These are phyloP conservation scores for Bisporella sp. DNA, from an alignment of 2,329 filamentous ascomycete genomes.

Conservation along the genomic window DNA sequence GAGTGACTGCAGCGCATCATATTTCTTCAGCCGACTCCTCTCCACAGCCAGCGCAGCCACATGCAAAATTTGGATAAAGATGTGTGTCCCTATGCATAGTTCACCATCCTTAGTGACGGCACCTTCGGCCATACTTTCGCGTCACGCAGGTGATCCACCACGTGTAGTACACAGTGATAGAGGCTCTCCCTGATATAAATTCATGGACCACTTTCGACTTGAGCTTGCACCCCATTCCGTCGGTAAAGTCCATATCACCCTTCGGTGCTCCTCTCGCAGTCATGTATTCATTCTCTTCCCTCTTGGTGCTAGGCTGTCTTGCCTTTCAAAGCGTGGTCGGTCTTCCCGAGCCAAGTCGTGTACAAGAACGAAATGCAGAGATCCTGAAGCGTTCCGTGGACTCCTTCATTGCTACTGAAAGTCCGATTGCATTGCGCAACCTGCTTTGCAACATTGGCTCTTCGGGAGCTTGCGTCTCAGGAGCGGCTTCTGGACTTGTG, in stretches of 20 bases:
- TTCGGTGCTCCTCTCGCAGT: too few relatives aligned
- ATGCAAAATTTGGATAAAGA: too few relatives aligned
- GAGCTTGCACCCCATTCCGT: not conserved
- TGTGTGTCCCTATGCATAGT: too few relatives aligned
- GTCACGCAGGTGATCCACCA: too few relatives aligned
- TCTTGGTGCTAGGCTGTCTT: slow-evolving; percentile 43
- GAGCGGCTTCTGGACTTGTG: slow-evolving; percentile 43
- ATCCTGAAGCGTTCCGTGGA: slow-evolving; percentile 43
- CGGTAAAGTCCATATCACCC: too few relatives aligned
- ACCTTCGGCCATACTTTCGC: too few relatives aligned
- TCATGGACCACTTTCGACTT: not conserved
- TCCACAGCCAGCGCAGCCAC: too few relatives aligned
- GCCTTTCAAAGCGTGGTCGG: slow-evolving; percentile 46
- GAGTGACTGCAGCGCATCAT: too few relatives aligned
- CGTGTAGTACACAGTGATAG: too few relatives aligned
- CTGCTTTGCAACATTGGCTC: slow-evolving; percentile 55
- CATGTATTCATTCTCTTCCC: slow-evolving; percentile 44
- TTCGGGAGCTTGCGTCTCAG: slow-evolving; percentile 41
- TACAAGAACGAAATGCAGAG: slow-evolving; percentile 25
- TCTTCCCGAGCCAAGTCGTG: slow-evolving; percentile 31
- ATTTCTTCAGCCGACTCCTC: too few relatives aligned
- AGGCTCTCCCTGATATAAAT: too few relatives aligned
- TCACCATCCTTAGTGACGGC: too few relatives aligned
- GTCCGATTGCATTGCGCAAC: slow-evolving; percentile 42
- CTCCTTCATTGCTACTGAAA: slow-evolving; percentile 45